phyloP scores from a whole-genome alignment of 2,329 filamentous ascomycete genomes.

The Curvularia sp. region DNA sequence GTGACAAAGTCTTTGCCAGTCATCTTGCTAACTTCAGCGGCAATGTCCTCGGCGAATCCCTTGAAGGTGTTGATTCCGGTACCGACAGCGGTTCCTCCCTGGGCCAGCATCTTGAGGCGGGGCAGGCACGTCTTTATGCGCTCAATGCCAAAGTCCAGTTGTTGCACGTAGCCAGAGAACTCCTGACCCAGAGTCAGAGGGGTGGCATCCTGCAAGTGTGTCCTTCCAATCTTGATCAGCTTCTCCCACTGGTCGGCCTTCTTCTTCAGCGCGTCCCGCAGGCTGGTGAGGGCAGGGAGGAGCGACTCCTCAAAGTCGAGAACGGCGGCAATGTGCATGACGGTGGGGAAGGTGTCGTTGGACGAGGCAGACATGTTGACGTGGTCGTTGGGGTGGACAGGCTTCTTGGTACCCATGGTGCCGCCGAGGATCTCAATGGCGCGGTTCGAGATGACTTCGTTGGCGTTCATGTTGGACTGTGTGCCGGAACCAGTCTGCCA shows the following conservation, averaged over 20 bases:
- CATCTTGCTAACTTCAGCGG: constrained; percentile 88
- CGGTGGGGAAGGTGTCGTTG: constrained; percentile 98
- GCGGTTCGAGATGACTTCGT: constrained; percentile 99
- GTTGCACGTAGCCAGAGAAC: constrained; percentile 95
- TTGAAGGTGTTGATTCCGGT: constrained; percentile 97
- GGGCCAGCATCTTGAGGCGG: constrained; percentile 84
- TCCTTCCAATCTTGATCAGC: constrained; percentile 99
- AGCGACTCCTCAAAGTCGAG: constrained; percentile 88
- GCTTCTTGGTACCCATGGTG: constrained; percentile 94
- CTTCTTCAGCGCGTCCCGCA: constrained; percentile 82
- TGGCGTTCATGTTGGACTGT: constrained; percentile 99
- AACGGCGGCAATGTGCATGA: constrained; percentile 99
- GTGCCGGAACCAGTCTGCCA: constrained; percentile 99
- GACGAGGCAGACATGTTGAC: constrained; percentile 99
- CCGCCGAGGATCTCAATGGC: constrained; percentile 98
- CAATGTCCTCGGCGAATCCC: constrained; percentile 93
- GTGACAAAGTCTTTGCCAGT: constrained; percentile 94
- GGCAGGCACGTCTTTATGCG: constrained; percentile 83
- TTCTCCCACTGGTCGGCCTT: constrained; percentile 90
- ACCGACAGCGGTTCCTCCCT: constrained; percentile 95
- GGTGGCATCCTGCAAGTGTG: constrained; percentile 96
- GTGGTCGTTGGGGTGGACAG: constrained; percentile 98
- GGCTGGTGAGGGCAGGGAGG: constrained; percentile 79
- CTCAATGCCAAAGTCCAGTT: constrained; percentile 89
- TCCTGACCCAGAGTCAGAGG: constrained; percentile 95